phyloP scores from a whole-genome alignment of 1,139 yeast species.

The Petasospora rhodanensis region DNA sequence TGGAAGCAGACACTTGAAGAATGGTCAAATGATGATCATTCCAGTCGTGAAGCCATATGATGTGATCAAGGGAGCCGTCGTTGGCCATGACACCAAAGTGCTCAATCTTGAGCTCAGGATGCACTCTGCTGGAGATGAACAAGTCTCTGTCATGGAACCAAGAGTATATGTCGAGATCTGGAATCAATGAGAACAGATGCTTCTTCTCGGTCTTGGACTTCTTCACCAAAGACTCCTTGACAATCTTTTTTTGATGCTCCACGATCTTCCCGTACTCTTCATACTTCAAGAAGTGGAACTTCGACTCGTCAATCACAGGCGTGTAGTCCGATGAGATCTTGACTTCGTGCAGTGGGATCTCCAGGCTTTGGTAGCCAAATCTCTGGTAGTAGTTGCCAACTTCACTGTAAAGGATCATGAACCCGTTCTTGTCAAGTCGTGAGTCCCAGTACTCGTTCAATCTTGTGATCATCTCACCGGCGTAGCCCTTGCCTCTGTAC shows the following conservation, averaged over 20 bases:
- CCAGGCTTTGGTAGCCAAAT: constrained; percentile 53
- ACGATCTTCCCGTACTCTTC: constrained; percentile 33
- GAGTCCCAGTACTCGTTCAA: constrained; percentile 38
- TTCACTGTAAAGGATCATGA: constrained; percentile 49
- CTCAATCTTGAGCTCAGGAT: constrained; percentile 9
- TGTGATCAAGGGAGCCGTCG: constrained; percentile 26
- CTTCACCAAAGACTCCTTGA: constrained; percentile 24
- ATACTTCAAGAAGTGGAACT: constrained; percentile 24
- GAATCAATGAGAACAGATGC: constrained; percentile 32
- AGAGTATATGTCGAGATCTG: constrained; percentile 34
- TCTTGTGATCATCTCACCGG: constrained; percentile 46
- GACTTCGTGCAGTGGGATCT: constrained; percentile 37
- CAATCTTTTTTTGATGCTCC: constrained; percentile 27
- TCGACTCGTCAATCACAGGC: constrained; percentile 18
- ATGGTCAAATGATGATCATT: constrained; percentile 33
- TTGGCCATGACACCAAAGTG: constrained; percentile 18
- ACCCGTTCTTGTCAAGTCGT: constrained; percentile 13
- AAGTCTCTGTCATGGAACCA: constrained; percentile 42
- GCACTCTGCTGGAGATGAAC: constrained; percentile 23
- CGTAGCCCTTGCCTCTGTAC: constrained; percentile 63
- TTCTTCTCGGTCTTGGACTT: constrained; percentile 29
- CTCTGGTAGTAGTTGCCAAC: constrained; percentile 61
- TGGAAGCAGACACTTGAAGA: constrained; percentile 22
- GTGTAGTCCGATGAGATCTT: constrained; percentile 9
- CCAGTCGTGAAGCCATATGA: constrained; percentile 47